phyloP scores from a whole-genome alignment of 495 filamentous ascomycete genomes.

The Zalerion maritima region DNA sequence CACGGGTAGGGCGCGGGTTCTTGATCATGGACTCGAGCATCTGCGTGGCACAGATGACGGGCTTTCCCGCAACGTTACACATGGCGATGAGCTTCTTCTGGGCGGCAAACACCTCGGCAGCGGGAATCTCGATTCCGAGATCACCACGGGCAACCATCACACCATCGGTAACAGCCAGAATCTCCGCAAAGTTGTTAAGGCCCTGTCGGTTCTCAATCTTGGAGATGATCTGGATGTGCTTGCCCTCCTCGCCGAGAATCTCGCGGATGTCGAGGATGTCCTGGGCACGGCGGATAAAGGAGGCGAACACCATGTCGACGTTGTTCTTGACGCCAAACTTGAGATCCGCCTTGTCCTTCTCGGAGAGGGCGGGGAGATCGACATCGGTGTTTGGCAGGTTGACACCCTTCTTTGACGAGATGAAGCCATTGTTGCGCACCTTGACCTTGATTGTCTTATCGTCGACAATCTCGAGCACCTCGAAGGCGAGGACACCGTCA shows the following conservation, averaged over 20 bases:
- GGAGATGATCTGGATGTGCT: slow-evolving; percentile 97
- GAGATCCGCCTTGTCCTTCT: slow-evolving; percentile 91
- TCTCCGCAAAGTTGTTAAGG: slow-evolving; percentile 95
- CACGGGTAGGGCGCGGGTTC: slow-evolving; percentile 93
- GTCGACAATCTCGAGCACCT: slow-evolving; percentile 77
- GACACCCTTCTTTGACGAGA: slow-evolving; percentile 96
- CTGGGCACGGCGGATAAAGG: slow-evolving; percentile 84
- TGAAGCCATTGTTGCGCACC: slow-evolving; percentile 92
- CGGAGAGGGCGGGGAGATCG: slow-evolving; percentile 92
- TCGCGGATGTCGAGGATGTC: slow-evolving; percentile 88
- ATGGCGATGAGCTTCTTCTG: slow-evolving; percentile 99
- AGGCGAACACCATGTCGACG: slow-evolving; percentile 98
- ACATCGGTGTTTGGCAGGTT: slow-evolving; percentile 98
- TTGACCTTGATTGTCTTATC: slow-evolving; percentile 71
- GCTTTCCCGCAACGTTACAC: slow-evolving; percentile 99
- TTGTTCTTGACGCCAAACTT: slow-evolving; percentile 93
- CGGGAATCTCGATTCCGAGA: slow-evolving; percentile 94
- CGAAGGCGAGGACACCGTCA: slow-evolving; percentile 90
- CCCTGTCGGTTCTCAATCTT: slow-evolving; percentile 99
- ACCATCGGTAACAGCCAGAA: slow-evolving; percentile 89
- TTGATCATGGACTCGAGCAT: slow-evolving; percentile 97
- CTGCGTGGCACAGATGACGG: slow-evolving; percentile 73
- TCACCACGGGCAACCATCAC: slow-evolving; percentile 99
- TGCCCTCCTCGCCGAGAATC: slow-evolving; percentile 81
- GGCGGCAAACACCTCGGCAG: slow-evolving; percentile 94